Evolutionary conservation across 148 eudicot species (phyloP).

Genomic region (Pouteria glomerata): DNA sequence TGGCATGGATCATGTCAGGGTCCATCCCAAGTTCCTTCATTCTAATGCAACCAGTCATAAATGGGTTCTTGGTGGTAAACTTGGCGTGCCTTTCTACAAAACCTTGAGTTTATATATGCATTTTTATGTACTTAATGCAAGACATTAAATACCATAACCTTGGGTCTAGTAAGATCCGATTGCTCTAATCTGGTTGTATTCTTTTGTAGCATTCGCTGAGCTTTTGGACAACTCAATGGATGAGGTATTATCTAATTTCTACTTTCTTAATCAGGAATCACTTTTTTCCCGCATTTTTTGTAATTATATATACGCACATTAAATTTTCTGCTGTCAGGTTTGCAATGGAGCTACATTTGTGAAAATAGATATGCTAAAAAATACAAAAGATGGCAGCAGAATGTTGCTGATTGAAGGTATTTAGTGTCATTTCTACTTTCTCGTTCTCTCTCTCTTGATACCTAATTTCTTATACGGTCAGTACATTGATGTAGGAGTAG

Average conservation of each 20-base stretch:
- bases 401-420: constrained; percentile 89
- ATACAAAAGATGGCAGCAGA: constrained; percentile 59
- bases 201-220: constrained; percentile 81
- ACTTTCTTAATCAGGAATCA: not conserved
- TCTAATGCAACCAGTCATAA: constrained; percentile 98
- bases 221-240: constrained; percentile 88
- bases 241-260: constrained; percentile 48
- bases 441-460: not conserved
- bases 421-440: not conserved
- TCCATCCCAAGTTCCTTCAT: constrained; percentile 95
- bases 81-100: not conserved
- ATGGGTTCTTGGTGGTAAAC: constrained; percentile 89
- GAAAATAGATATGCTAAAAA: constrained; percentile 63
- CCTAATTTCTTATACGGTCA: not conserved
- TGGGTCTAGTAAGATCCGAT: not conserved
- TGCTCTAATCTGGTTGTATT: not conserved
- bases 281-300: not conserved
- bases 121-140: not conserved
- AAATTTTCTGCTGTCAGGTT: constrained; percentile 35
- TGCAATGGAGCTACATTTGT: constrained; percentile 84
- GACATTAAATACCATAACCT: not conserved
- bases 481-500: constrained; percentile 3
- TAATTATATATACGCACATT: not conserved
- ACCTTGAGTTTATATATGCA: not conserved
- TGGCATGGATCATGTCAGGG: constrained; percentile 97